These are phyloP conservation scores for Capsicum chinense DNA, from an alignment of 257 asterid genomes.

Conservation along the genomic window DNA sequence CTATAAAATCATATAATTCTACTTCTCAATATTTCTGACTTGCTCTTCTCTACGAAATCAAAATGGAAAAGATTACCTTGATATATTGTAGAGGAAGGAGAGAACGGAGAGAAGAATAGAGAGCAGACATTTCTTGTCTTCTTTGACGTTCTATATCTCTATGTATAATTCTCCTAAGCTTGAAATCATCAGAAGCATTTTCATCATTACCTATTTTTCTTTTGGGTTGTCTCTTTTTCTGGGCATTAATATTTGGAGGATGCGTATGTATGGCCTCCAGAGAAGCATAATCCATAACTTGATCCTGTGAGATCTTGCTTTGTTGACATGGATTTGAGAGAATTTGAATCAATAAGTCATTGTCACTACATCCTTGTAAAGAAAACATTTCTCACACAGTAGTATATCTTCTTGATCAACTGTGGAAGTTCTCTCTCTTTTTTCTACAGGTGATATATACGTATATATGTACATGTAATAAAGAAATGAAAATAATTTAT, in stretches of 20 bases:
- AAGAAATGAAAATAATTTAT: background rate
- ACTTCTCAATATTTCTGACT: too few species aligned
- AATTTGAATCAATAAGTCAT: constrained; percentile 24
- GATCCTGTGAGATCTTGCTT: constrained; percentile 20
- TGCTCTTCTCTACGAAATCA: background rate
- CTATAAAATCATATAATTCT: too few species aligned
- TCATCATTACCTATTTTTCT: background rate
- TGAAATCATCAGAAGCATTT: background rate
- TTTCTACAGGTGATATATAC: background rate
- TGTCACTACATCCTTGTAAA: background rate
- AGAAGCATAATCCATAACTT: constrained; percentile 3
- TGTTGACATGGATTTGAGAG: constrained; percentile 22
- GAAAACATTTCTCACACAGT: constrained; percentile 15
- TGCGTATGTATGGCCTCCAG: background rate
- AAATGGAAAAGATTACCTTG: constrained; percentile 36
- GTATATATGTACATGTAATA: background rate
- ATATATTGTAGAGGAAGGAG: constrained; percentile 48
- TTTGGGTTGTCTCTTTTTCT: constrained; percentile 5
- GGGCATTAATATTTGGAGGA: background rate
- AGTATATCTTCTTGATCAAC: background rate
- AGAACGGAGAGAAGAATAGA: constrained; percentile 46
- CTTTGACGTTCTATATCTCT: constrained; percentile 52
- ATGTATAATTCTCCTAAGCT: constrained; percentile 43
- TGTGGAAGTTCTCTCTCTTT: too few species aligned
- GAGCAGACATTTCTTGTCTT: constrained; percentile 52